Evolutionary conservation across 352 stramenopile species (phyloP).

Genomic region (Pythium vanterpoolii): DNA sequence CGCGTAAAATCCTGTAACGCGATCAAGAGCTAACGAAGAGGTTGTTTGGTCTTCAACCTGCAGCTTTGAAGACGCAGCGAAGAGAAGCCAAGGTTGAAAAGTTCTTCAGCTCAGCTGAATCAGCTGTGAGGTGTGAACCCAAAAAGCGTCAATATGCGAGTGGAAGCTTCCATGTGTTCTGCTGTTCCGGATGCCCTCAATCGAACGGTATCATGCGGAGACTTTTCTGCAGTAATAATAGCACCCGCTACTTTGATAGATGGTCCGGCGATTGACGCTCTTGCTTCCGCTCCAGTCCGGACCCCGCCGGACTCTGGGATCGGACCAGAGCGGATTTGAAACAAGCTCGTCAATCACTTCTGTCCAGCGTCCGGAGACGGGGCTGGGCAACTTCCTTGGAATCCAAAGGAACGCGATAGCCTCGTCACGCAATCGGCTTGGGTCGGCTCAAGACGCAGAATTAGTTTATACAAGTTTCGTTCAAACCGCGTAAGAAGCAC

Average conservation of each 20-base stretch:
- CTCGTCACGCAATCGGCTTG: constrained; percentile 12
- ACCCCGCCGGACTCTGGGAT: neutral
- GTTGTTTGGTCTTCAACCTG: neutral
- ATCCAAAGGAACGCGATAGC: constrained; percentile 1
- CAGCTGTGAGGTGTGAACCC: neutral
- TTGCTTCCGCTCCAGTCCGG: no score
- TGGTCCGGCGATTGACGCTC: neutral
- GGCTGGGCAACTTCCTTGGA: neutral
- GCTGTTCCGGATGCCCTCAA: neutral
- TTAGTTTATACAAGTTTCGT: neutral
- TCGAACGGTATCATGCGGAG: neutral
- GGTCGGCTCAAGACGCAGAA: neutral
- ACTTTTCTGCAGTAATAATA: neutral
- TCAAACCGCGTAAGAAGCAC: neutral
- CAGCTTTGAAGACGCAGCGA: neutral
- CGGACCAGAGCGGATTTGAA: no score
- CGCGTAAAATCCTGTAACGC: neutral
- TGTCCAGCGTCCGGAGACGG: neutral
- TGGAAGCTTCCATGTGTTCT: no score
- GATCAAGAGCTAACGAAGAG: constrained; percentile 7
- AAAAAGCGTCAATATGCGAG: neutral
- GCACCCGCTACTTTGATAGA: neutral
- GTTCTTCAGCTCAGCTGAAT: neutral
- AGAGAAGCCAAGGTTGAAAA: neutral
- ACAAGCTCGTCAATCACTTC: neutral